Percentiles rank a stretch among this genome's conserved stretches.
These are phyloP conservation scores for Dryas integrifolia DNA, from an alignment of 331 rosid genomes.

Conservation along the genomic window DNA sequence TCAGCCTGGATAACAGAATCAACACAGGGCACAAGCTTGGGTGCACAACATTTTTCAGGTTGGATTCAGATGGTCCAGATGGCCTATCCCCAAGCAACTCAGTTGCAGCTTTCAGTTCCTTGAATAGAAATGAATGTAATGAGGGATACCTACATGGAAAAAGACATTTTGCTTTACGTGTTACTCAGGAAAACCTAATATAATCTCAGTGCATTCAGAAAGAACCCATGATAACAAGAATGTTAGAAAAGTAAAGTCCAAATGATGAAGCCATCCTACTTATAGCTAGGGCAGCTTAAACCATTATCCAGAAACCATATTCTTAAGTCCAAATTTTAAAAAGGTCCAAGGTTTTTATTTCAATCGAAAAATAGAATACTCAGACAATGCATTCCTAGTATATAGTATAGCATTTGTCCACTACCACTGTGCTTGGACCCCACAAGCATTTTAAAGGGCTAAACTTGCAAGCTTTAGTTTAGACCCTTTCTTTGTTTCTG, in stretches of 20 bases:
- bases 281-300: neutral
- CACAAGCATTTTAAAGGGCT: neutral
- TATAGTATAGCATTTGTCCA: too few relatives aligned
- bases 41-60: conserved; percentile 73
- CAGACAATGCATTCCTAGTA: too few relatives aligned
- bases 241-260: conserved; percentile 6
- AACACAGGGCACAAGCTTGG: conserved; percentile 92
- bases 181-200: conserved; percentile 11
- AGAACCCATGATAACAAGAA: conserved; percentile 21
- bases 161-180: conserved; percentile 17
- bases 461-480: neutral
- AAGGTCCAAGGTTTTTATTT: too few relatives aligned
- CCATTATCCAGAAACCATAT: neutral
- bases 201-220: conserved; percentile 8
- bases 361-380: too few relatives aligned
- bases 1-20: conserved; percentile 82
- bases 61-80: conserved; percentile 48
- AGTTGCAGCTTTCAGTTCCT: conserved; percentile 78
- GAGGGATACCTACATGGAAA: conserved; percentile 70
- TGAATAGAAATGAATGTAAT: conserved; percentile 73
- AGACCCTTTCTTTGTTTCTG: neutral
- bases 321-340: too few relatives aligned
- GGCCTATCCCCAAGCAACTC: conserved; percentile 54
- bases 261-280: neutral
- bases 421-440: neutral